Percentiles rank a stretch among this genome's conserved stretches.
These are phyloP conservation scores for Termitomyces sp. DNA, from an alignment of 768 basidiomycete genomes.

Conservation along the genomic window DNA sequence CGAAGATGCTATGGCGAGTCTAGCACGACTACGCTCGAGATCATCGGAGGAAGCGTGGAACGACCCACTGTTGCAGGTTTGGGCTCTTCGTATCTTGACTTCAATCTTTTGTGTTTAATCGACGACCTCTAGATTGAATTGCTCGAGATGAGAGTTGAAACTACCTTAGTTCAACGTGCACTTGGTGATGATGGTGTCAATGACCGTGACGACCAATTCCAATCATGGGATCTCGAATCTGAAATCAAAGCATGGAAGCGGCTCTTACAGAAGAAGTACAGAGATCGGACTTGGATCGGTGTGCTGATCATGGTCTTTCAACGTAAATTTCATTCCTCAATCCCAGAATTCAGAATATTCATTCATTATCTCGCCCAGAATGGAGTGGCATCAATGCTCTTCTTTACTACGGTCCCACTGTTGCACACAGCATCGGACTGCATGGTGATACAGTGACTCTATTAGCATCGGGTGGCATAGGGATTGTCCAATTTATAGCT, in stretches of 20 bases:
- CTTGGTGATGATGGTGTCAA: slow-evolving; percentile 18
- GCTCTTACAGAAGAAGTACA: slow-evolving; percentile 51
- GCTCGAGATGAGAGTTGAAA: slow-evolving; percentile 73
- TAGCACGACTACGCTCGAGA: slow-evolving; percentile 54
- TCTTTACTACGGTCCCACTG: slow-evolving; percentile 76
- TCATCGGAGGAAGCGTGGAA: slow-evolving; percentile 38
- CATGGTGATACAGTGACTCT: slow-evolving; percentile 56
- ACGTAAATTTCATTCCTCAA: slow-evolving; percentile 41
- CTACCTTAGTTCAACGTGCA: slow-evolving; percentile 43
- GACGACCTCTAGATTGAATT: slow-evolving; percentile 52
- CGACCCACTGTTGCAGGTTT: slow-evolving; percentile 52
- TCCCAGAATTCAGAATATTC: background rate
- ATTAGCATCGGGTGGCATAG: slow-evolving; percentile 74
- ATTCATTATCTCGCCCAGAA: slow-evolving; percentile 37
- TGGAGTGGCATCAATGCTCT: slow-evolving; percentile 88
- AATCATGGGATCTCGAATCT: slow-evolving; percentile 20
- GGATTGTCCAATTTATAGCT: slow-evolving; percentile 73
- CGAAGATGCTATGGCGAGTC: slow-evolving; percentile 54
- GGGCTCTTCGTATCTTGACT: background rate
- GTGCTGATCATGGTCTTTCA: slow-evolving; percentile 81
- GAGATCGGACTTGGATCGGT: slow-evolving; percentile 64
- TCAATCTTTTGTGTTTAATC: background rate
- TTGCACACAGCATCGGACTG: slow-evolving; percentile 63
- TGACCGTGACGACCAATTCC: slow-evolving; percentile 1
- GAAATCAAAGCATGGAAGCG: slow-evolving; percentile 49